phyloP scores from a whole-genome alignment of 352 stramenopile species.

The Phytophthora europaea region DNA sequence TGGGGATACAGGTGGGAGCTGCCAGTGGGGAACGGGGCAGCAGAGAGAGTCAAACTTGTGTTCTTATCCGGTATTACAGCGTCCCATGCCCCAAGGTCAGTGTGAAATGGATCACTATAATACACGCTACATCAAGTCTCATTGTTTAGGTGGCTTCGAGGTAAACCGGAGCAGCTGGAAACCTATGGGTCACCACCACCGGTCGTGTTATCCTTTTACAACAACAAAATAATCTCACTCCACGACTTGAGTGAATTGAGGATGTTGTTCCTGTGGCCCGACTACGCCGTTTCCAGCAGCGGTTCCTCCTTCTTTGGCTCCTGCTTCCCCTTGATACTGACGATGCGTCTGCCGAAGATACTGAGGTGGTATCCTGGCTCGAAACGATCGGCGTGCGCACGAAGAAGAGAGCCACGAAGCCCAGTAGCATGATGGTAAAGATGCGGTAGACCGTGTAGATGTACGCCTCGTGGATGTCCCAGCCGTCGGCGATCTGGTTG shows the following conservation, averaged over 20 bases:
- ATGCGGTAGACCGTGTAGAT: constrained; percentile 75
- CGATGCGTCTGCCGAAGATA: constrained; percentile 58
- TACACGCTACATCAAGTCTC: too few species aligned
- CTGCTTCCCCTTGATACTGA: constrained; percentile 68
- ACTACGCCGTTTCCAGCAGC: constrained; percentile 8
- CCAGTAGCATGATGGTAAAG: constrained; percentile 65
- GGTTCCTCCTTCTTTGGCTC: constrained; percentile 21
- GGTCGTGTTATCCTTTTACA: too few species aligned
- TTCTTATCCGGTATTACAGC: constrained; percentile 20
- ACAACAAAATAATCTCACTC: too few species aligned
- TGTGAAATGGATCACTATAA: too few species aligned
- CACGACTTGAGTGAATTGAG: too few species aligned
- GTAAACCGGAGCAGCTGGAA: too few species aligned
- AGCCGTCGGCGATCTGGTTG: constrained; percentile 42
- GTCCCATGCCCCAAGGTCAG: not conserved
- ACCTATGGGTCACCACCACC: too few species aligned
- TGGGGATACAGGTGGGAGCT: constrained; percentile 1
- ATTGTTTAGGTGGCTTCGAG: too few species aligned
- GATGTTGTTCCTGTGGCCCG: too few species aligned
- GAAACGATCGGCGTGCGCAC: constrained; percentile 79
- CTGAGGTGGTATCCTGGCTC: constrained; percentile 71
- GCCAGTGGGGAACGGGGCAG: not conserved
- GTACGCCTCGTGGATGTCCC: constrained; percentile 63
- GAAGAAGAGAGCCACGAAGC: constrained; percentile 65
- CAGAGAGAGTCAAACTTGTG: constrained; percentile 9